These are phyloP conservation scores for Arachnomyces sp. DNA, from an alignment of 2,329 filamentous ascomycete genomes.

Conservation along the genomic window DNA sequence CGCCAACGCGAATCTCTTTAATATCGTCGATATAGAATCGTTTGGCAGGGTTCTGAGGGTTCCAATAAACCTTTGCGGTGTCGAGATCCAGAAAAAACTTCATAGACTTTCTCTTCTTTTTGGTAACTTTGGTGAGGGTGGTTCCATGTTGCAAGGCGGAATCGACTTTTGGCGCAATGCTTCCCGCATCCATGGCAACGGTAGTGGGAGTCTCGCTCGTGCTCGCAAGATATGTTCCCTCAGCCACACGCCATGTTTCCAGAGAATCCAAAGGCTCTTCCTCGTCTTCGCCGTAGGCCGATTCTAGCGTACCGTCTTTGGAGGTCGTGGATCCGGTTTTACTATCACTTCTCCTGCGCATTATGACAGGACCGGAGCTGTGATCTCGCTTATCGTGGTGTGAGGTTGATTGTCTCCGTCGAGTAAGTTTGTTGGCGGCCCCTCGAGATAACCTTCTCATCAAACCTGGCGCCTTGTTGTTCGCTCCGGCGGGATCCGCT, in stretches of 20 bases:
- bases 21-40: slow-evolving; percentile 93
- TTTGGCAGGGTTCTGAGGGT: slow-evolving; percentile 69
- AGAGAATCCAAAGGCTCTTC: slow-evolving; percentile 37
- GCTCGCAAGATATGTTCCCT: slow-evolving; percentile 29
- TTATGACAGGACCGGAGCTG: slow-evolving; percentile 80
- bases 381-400: slow-evolving; percentile 72
- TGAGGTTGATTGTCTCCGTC: slow-evolving; percentile 70
- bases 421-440: slow-evolving; percentile 60
- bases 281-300: slow-evolving; percentile 42
- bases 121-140: slow-evolving; percentile 72
- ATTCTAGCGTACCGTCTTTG: slow-evolving; percentile 36
- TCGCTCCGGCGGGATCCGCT: slow-evolving; percentile 7
- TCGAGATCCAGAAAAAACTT: slow-evolving; percentile 73
- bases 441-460: slow-evolving; percentile 81
- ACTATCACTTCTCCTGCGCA: slow-evolving; percentile 83
- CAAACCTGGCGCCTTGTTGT: slow-evolving; percentile 54
- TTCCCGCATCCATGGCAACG: slow-evolving; percentile 28
- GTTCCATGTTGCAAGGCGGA: slow-evolving; percentile 71
- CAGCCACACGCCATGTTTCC: slow-evolving; percentile 35
- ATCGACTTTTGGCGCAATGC: slow-evolving; percentile 63
- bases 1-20: slow-evolving; percentile 75
- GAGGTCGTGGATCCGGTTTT: slow-evolving; percentile 57
- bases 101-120: slow-evolving; percentile 67
- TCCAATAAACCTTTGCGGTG: slow-evolving; percentile 82
- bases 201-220: slow-evolving; percentile 27